Evolutionary conservation across 441 rosid species (phyloP), one percentile per base, ranked within the genome.

Genomic region (Gossypium davidsonii): DNA sequence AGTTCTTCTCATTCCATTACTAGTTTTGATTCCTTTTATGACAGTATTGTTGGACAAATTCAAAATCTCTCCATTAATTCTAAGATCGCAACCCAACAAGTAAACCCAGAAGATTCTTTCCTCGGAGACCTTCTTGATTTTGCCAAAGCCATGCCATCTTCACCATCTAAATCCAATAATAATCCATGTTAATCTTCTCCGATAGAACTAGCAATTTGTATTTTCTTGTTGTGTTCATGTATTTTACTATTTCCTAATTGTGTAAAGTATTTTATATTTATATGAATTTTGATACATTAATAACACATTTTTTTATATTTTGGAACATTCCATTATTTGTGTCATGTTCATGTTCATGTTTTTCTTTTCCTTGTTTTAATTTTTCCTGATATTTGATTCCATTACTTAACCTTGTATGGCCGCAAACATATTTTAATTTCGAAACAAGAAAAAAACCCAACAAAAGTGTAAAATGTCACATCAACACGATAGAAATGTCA

Each of bases 51-150:
- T 53, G 94, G 86, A 68, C 91, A 88, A 73, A 81, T 98, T 18
- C 86, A 90, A 79, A 86, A 80, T 68, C 83, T 92, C 15, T 87
- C 94, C 25, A 87, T 92, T 66, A 85, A 83, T 76, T 77, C 91
- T 0, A 63, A 90, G 1, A 44, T 86, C 37, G 88, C 84, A 11
- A 72, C 87, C 62, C 89, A 87, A 74, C 86, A 89, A 74, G 88
- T 81, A 5, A 92, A 91, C 78, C 93, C 89, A 46, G 96, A 95
- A 78, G 99, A 95, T 82, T 90, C 87, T 51, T 92, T 95, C 61
- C 92, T 95, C 85, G 90, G 90, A 80, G 98, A 95, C 80, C 83
- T 92, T 49, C 84, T 95, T 69, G 98, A 95, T 80, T 95, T 95
- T 77, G 93, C 98, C 1, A 92, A 87, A 84, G 85, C 94, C 79